These are phyloP conservation scores for Fusarium sp. DNA, from an alignment of 2,329 filamentous ascomycete genomes.

Conservation along the genomic window DNA sequence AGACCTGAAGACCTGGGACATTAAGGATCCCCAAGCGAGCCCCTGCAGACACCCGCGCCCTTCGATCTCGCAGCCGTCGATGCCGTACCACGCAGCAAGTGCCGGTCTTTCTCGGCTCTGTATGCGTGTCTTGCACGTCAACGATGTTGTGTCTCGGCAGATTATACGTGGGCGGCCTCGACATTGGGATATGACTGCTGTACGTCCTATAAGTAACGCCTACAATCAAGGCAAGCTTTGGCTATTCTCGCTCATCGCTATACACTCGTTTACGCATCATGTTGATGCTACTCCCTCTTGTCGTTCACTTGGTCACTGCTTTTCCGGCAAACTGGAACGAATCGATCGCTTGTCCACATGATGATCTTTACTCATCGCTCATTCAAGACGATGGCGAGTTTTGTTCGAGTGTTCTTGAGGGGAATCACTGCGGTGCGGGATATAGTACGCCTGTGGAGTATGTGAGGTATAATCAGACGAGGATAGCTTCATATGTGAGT, in stretches of 20 bases:
- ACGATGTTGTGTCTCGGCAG: slow-evolving; percentile 31
- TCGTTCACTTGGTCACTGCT: slow-evolving; percentile 3
- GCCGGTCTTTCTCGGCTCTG: slow-evolving; percentile 13
- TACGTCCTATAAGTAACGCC: slow-evolving; percentile 31
- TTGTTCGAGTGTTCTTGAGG: slow-evolving; percentile 44
- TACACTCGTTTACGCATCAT: slow-evolving; percentile 34
- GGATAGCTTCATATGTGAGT: slow-evolving; percentile 47
- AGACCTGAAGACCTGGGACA: slow-evolving; percentile 20
- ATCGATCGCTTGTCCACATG: slow-evolving; percentile 38
- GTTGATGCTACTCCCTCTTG: slow-evolving; percentile 31
- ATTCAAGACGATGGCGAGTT: slow-evolving; percentile 39
- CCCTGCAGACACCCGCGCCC: slow-evolving; percentile 22
- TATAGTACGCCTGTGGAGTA: slow-evolving; percentile 45
- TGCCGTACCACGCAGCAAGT: slow-evolving; percentile 21
- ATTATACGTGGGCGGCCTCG: slow-evolving; percentile 19
- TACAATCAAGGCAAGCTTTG: background rate
- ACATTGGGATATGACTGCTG: background rate
- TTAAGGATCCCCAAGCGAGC: slow-evolving; percentile 24
- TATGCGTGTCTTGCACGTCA: background rate
- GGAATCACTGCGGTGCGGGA: slow-evolving; percentile 27
- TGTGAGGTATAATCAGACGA: slow-evolving; percentile 41
- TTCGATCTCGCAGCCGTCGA: slow-evolving; percentile 23
- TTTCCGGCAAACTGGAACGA: slow-evolving; percentile 30
- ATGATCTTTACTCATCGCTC: slow-evolving; percentile 46
- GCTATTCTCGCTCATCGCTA: background rate